Conservation (phyloP, 345 rosid species). For the Carallia brachiata region DNA sequence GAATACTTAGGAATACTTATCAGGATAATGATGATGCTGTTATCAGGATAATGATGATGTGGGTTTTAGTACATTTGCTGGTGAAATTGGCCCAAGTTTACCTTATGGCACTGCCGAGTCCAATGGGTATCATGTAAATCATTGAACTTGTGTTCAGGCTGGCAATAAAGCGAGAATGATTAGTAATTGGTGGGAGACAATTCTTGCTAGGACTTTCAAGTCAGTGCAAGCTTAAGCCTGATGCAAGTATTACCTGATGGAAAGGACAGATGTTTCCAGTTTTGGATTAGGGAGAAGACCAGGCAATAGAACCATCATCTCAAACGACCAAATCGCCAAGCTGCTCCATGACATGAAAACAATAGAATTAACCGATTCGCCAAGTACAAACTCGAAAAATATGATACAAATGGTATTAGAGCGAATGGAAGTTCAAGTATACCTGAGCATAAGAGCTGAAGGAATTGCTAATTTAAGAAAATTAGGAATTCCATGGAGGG, state of each 20-base stretch:
- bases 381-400: no score
- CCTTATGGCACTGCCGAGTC: constrained; percentile 7
- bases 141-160: constrained; percentile 19
- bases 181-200: background rate
- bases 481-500: constrained; percentile 15
- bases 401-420: no score
- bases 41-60: no score
- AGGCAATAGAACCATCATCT: constrained; percentile 36
- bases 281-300: constrained; percentile 49
- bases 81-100: background rate
- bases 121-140: constrained; percentile 26
- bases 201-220: background rate
- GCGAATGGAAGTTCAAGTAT: background rate
- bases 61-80: background rate
- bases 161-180: constrained; percentile 5
- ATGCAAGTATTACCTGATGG: constrained; percentile 37
- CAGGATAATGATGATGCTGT: background rate
- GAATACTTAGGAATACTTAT: background rate
- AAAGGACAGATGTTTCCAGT: constrained; percentile 40
- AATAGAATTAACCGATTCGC: no score
- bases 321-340: constrained; percentile 46
- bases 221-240: constrained; percentile 11
- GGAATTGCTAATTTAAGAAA: constrained; percentile 41
- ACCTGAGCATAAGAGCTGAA: constrained; percentile 50
- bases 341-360: constrained; percentile 18